Percentiles rank a stretch among this genome's conserved stretches.
Evolutionary conservation across 2,329 filamentous ascomycete species (phyloP).

Genomic region (Bertia moriformis): DNA sequence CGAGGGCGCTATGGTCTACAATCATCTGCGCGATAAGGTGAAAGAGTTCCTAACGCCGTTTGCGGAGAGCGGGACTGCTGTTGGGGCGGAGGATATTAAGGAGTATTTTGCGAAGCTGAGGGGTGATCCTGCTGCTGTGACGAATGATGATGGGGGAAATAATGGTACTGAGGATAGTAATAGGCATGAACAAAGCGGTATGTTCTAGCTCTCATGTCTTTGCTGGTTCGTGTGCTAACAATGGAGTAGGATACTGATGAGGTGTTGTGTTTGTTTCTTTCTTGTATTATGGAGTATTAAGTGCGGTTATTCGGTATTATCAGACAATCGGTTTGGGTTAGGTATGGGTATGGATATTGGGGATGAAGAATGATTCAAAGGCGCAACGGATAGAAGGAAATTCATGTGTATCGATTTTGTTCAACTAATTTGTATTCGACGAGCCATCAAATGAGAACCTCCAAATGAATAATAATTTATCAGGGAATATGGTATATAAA

Average conservation of each 20-base stretch:
- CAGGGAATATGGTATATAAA: too few species aligned
- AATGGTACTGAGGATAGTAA: background rate
- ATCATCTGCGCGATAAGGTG: conserved; percentile 51
- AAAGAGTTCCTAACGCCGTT: conserved; percentile 53
- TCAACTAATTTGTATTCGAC: too few species aligned
- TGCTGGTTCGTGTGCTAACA: background rate
- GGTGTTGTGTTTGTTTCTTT: too few species aligned
- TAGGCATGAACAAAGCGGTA: background rate
- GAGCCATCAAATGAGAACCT: too few species aligned
- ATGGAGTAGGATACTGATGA: background rate
- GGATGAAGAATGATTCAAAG: too few species aligned
- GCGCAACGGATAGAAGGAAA: background rate
- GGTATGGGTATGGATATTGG: background rate
- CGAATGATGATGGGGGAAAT: conserved; percentile 12
- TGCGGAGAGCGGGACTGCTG: conserved; percentile 46
- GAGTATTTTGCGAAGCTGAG: conserved; percentile 52
- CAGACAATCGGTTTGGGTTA: background rate
- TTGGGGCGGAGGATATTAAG: conserved; percentile 55
- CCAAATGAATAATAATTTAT: too few species aligned
- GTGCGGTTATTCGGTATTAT: too few species aligned
- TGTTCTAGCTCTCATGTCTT: background rate
- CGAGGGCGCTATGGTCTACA: conserved; percentile 57
- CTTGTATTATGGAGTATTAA: too few species aligned
- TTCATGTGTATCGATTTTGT: background rate
- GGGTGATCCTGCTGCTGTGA: conserved; percentile 41